phyloP scores from a whole-genome alignment of 805 yeast species.

The Candida fluviatilis region DNA sequence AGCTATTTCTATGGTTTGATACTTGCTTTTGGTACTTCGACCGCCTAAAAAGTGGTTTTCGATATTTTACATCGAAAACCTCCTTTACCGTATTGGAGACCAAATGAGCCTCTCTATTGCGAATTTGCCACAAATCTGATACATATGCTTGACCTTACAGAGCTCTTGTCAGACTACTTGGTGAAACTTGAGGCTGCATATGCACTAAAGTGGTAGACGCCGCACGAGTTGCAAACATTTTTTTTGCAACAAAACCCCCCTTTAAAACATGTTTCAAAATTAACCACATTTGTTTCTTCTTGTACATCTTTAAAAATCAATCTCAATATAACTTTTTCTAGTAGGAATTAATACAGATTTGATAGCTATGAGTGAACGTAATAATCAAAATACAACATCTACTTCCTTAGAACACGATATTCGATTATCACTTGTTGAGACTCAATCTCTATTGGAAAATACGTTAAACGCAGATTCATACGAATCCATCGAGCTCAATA shows the following conservation, averaged over 20 bases:
- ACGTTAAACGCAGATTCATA: background rate
- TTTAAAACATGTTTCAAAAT: background rate
- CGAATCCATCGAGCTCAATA: background rate
- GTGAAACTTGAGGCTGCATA: background rate
- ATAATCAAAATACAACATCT: too few relatives aligned
- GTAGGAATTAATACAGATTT: too few relatives aligned
- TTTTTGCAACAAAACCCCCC: background rate
- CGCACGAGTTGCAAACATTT: background rate
- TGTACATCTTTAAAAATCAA: background rate
- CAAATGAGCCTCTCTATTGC: background rate
- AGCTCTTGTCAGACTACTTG: background rate
- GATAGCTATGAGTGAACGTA: too few relatives aligned
- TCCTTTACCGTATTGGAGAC: too few relatives aligned
- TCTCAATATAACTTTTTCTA: too few relatives aligned
- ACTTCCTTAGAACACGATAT: background rate
- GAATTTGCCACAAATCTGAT: background rate
- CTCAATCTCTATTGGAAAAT: background rate
- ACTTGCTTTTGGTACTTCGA: too few relatives aligned
- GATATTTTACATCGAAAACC: too few relatives aligned
- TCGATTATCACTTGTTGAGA: background rate
- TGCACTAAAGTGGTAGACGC: background rate
- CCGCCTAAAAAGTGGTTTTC: too few relatives aligned
- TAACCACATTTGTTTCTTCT: background rate
- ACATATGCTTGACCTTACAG: background rate
- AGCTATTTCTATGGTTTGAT: too few relatives aligned